Percentiles rank a stretch among this genome's conserved stretches.
phyloP scores from a whole-genome alignment of 23 red algal species.

The Gracilaria gracilis region DNA sequence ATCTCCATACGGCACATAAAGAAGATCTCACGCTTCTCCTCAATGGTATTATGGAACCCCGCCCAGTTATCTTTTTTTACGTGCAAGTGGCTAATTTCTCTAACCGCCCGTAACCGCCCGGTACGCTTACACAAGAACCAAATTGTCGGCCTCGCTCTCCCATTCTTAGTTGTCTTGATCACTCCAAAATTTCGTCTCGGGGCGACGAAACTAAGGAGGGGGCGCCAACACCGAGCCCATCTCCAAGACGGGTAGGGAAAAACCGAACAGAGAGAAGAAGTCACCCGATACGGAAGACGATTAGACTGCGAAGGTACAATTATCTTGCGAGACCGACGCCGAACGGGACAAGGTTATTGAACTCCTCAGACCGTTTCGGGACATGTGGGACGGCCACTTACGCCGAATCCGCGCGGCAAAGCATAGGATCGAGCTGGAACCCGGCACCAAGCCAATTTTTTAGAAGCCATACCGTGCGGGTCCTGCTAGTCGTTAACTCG shows the following conservation, averaged over 20 bases:
- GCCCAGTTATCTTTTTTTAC: neutral
- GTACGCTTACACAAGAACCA: too few relatives aligned
- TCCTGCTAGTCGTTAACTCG: too few relatives aligned
- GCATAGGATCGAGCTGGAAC: too few relatives aligned
- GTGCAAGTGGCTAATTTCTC: slow-evolving; percentile 25
- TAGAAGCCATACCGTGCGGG: too few relatives aligned
- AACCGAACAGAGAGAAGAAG: neutral
- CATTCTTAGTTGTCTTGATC: neutral
- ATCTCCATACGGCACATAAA: neutral
- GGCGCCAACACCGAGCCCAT: neutral
- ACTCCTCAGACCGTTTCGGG: too few relatives aligned
- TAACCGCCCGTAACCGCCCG: neutral
- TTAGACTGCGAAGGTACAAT: neutral
- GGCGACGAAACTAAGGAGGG: slow-evolving; percentile 11
- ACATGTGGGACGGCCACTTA: too few relatives aligned
- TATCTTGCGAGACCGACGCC: neutral
- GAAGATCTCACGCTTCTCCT: neutral
- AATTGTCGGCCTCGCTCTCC: neutral
- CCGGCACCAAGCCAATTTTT: too few relatives aligned
- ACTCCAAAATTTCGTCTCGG: neutral
- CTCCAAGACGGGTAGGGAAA: neutral
- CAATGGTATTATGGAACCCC: neutral
- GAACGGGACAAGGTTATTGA: neutral
- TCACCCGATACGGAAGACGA: neutral
- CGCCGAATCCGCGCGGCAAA: too few relatives aligned